phyloP scores from a whole-genome alignment of 345 rosid species.

The Orychophragmus violaceus region DNA sequence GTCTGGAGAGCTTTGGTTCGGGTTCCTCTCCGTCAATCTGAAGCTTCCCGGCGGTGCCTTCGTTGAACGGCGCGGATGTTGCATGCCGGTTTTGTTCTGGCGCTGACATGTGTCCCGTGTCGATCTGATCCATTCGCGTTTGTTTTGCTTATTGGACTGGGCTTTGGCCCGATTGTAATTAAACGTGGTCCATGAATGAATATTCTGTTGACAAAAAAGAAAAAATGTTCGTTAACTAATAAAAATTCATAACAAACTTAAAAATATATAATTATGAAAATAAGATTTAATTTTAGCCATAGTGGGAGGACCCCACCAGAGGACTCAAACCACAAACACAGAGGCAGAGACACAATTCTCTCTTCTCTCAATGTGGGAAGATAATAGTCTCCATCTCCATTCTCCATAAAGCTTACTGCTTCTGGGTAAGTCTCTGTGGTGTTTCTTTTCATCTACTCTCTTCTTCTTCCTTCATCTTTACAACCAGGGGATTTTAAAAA shows the following conservation, averaged over 20 bases:
- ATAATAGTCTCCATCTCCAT: slow-evolving; percentile 29
- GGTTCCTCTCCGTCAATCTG: too few relatives aligned
- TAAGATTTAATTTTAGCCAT: neutral
- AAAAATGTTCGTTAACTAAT: too few relatives aligned
- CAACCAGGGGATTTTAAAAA: neutral
- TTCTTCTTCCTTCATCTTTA: neutral
- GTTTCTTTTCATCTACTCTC: neutral
- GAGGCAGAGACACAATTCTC: neutral
- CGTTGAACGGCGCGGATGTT: too few relatives aligned
- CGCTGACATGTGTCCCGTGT: too few relatives aligned
- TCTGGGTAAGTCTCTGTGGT: slow-evolving; percentile 21
- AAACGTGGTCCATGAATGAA: too few relatives aligned
- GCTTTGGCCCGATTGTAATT: too few relatives aligned
- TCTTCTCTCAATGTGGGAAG: neutral
- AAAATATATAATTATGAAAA: neutral
- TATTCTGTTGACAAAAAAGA: too few relatives aligned
- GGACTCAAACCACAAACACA: slow-evolving; percentile 26
- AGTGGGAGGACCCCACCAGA: slow-evolving; percentile 9
- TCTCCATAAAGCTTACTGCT: slow-evolving; percentile 30
- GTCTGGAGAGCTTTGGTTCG: too few relatives aligned
- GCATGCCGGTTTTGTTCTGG: too few relatives aligned
- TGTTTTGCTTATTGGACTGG: too few relatives aligned
- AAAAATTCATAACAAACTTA: neutral
- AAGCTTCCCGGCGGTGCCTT: too few relatives aligned
- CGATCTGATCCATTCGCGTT: too few relatives aligned